Conservation (phyloP, 2,329 filamentous ascomycete species). For the Claviceps humidiphila region DNA sequence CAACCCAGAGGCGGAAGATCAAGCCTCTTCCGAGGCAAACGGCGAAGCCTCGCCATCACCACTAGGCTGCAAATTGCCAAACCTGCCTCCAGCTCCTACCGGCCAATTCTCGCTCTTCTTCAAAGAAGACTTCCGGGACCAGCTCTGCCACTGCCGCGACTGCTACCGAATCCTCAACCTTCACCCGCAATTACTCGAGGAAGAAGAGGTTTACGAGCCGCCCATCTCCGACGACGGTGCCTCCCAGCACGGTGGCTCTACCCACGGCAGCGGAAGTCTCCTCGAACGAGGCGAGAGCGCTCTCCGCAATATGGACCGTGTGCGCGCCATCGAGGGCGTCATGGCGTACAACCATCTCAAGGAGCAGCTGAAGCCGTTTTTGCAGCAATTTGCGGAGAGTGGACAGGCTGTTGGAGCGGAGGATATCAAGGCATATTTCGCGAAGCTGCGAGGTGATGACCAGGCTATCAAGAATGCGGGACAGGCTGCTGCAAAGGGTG, state of each 20-base stretch:
- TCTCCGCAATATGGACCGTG: constrained; percentile 80
- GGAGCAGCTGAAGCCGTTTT: constrained; percentile 88
- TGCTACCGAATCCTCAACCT: constrained; percentile 63
- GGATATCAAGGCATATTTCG: constrained; percentile 94
- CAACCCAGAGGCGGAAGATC: background rate
- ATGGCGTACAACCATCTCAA: constrained; percentile 98
- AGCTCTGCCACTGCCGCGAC: constrained; percentile 68
- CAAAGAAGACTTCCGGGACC: constrained; percentile 61
- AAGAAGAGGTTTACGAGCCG: constrained; percentile 89
- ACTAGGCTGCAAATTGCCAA: constrained; percentile 43
- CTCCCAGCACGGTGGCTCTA: constrained; percentile 41
- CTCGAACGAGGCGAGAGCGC: constrained; percentile 88
- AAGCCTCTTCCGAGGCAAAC: background rate
- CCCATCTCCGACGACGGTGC: constrained; percentile 56
- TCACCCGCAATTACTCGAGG: constrained; percentile 75
- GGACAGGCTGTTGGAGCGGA: constrained; percentile 81
- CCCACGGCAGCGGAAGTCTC: constrained; percentile 64
- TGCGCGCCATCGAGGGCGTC: constrained; percentile 85
- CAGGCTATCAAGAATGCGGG: constrained; percentile 53
- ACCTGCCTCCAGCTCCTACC: constrained; percentile 41
- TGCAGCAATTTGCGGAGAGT: constrained; percentile 86
- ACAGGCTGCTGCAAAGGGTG: constrained; percentile 31
- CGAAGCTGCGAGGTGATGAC: constrained; percentile 80
- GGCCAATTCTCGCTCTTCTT: constrained; percentile 72
- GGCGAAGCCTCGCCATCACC: constrained; percentile 5